Evolutionary conservation across 2,329 filamentous ascomycete species (phyloP).

Genomic region (Trichoderma koningiopsis): DNA sequence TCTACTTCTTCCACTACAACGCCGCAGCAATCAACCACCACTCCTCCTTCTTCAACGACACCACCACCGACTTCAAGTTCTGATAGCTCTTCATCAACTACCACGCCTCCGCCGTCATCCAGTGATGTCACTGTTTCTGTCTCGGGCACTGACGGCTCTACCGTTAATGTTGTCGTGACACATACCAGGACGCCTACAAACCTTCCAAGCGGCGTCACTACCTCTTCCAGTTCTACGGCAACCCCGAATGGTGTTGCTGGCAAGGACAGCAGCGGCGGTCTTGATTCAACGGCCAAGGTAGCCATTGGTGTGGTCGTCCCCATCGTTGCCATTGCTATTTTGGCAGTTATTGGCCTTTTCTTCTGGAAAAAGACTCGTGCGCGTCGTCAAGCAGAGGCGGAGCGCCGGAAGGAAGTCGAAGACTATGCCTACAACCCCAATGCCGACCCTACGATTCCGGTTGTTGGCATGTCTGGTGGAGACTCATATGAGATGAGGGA

Average conservation of each 20-base stretch:
- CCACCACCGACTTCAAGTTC: not conserved
- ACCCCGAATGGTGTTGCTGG: conserved; percentile 18
- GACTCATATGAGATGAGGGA: conserved; percentile 75
- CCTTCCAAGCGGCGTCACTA: conserved; percentile 26
- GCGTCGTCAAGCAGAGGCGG: conserved; percentile 80
- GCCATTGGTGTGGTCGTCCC: conserved; percentile 94
- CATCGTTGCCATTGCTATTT: conserved; percentile 80
- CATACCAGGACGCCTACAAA: conserved; percentile 29
- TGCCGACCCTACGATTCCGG: conserved; percentile 76
- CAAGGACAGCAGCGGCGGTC: conserved; percentile 29
- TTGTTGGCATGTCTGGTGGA: conserved; percentile 53
- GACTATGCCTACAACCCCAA: conserved; percentile 99
- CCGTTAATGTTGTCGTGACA: conserved; percentile 35
- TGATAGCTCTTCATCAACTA: not conserved
- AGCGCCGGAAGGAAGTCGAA: conserved; percentile 92
- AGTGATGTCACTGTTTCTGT: conserved; percentile 9
- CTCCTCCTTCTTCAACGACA: not conserved
- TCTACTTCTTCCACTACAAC: conserved; percentile 15
- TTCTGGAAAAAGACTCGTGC: conserved; percentile 89
- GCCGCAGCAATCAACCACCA: not conserved
- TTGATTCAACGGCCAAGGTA: conserved; percentile 70
- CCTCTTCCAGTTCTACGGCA: conserved; percentile 35
- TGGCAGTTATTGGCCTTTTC: conserved; percentile 75
- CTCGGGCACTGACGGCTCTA: conserved; percentile 25
- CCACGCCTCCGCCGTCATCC: conserved; percentile 4